Conservation (phyloP, 495 filamentous ascomycete species). For the Friedmanniomyces endolithicus region DNA sequence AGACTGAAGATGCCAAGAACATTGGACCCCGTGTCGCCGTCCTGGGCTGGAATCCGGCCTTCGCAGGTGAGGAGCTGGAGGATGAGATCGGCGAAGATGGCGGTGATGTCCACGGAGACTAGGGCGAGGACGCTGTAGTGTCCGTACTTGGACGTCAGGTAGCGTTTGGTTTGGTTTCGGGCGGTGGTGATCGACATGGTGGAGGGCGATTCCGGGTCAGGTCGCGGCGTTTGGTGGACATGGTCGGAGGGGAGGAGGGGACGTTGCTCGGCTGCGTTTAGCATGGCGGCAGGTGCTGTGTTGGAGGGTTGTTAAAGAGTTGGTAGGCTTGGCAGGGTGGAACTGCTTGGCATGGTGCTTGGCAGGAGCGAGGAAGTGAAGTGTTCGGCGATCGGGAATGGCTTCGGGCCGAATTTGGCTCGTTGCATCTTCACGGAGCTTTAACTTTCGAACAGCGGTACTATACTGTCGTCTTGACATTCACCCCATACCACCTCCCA, state of each 20-base stretch:
- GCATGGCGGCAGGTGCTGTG: too few species aligned
- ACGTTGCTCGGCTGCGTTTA: neutral
- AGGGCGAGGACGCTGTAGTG: slow-evolving; percentile 42
- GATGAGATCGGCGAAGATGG: slow-evolving; percentile 52
- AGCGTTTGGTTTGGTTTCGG: slow-evolving; percentile 13
- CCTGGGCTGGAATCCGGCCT: slow-evolving; percentile 26
- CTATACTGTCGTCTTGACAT: too few species aligned
- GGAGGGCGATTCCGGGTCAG: neutral
- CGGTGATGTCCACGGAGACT: slow-evolving; percentile 43
- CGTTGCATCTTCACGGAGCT: too few species aligned
- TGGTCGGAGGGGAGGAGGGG: slow-evolving; percentile 2
- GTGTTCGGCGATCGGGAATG: too few species aligned
- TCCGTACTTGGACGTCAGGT: slow-evolving; percentile 17
- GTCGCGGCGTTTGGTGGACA: neutral
- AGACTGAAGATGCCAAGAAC: slow-evolving; percentile 36
- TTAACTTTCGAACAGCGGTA: too few species aligned
- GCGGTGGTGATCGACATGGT: neutral
- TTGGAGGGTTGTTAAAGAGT: too few species aligned
- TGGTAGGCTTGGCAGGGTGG: too few species aligned
- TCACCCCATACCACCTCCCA: neutral
- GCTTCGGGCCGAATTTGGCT: too few species aligned
- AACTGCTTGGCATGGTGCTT: too few species aligned
- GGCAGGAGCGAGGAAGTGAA: too few species aligned
- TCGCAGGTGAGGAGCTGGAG: slow-evolving; percentile 51
- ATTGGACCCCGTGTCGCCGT: slow-evolving; percentile 31